Percentiles rank a stretch among this genome's conserved stretches.
Evolutionary conservation across 192 early-diverging fungal genomes (phyloP).

Genomic region (Backusella australiensis): DNA sequence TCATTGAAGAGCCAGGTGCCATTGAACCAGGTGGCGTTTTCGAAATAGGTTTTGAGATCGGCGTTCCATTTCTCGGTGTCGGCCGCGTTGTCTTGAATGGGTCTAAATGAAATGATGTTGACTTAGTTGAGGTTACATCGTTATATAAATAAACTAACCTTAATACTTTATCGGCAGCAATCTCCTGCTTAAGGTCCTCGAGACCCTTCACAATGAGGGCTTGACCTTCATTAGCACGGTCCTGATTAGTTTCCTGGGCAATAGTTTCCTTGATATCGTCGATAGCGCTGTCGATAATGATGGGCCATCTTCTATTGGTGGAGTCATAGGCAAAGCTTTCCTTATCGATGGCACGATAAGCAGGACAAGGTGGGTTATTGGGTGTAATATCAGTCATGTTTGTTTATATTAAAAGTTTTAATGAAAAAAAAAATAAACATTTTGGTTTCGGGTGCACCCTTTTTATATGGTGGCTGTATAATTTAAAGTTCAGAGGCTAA

Average conservation of each 20-base stretch:
- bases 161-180: slow-evolving; percentile 61
- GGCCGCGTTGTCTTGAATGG: slow-evolving; percentile 47
- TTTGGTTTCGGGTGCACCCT: background rate
- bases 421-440: background rate
- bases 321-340: slow-evolving; percentile 78
- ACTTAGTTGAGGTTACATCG: background rate
- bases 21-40: slow-evolving; percentile 65
- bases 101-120: slow-evolving; percentile 26
- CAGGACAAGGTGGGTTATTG: slow-evolving; percentile 57
- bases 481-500: background rate
- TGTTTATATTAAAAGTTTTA: background rate
- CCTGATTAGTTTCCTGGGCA: slow-evolving; percentile 18
- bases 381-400: slow-evolving; percentile 19
- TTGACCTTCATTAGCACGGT: slow-evolving; percentile 62
- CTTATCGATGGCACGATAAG: slow-evolving; percentile 58
- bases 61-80: slow-evolving; percentile 71
- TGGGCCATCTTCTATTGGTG: slow-evolving; percentile 72
- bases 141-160: slow-evolving; percentile 26
- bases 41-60: slow-evolving; percentile 52
- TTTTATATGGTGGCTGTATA: background rate
- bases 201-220: slow-evolving; percentile 57
- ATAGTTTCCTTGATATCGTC: slow-evolving; percentile 66
- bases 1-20: slow-evolving; percentile 83
- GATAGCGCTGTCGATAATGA: slow-evolving; percentile 79
- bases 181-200: slow-evolving; percentile 68